Base-by-base conservation (phyloP, 495 filamentous ascomycete genomes). In the Tuber melanosporum region DNA sequence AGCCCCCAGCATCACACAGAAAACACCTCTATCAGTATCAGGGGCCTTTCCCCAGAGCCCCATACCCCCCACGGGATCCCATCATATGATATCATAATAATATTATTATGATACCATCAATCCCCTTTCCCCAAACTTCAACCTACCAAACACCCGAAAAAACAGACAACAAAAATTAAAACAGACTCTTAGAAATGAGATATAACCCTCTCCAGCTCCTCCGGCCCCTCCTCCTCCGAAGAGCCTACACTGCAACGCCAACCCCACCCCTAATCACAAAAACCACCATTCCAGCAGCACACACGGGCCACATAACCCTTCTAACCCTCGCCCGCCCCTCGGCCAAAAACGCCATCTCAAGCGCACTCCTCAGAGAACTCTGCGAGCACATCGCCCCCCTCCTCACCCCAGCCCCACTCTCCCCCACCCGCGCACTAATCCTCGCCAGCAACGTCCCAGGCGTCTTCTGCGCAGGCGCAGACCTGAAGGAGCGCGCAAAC, bases 381-480 rank as follows among this genome's bases (percentile, higher is more conserved):
- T 86, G 88, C 41, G 84, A 88, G n/a, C 88, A 95, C 73, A 87
- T 98, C 71, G 85, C 89, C 73, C 87, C 87, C 47, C 88, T 98
- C 43, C 87, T 90, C 72, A 84, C 87, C 5, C 92, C 96, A 82
- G 90, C 89, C 70, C 89, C 89, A 57, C 85, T 85, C 12, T 88
- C 87, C 32, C 32, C 32, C 0, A 97, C 94, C 14, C 85, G 95
- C 69, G 93, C 91, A 0, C 80, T 99, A 80, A 89, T 98, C 32
- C 76, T 98, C 3, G 91, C 91, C 19, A 94, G 91, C 78, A 92
- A 92, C 10, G 86, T 91, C 26, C 93, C 97, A 66, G 86, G 88
- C 3, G 90, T 89, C 73, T 99, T 99, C 85, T 98, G 95, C 85
- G 94, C 96, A 0, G 95, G 95, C 45, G 95, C 95, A 1, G 95